Conservation (phyloP, 495 filamentous ascomycete genomes). For the Neurospora sublineolata region DNA sequence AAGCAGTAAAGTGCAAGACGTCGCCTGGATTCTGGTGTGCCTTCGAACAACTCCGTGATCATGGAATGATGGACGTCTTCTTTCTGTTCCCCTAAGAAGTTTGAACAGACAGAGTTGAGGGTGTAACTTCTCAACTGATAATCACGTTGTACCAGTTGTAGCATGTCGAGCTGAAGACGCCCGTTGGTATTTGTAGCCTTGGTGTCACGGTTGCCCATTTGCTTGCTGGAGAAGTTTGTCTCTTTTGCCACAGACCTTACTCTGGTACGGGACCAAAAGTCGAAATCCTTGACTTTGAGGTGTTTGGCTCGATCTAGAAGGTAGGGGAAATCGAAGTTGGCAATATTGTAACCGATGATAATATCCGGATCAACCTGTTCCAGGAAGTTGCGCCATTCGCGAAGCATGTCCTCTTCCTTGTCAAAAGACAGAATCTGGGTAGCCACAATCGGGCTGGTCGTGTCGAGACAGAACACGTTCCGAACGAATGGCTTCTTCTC, state of each 20-base stretch:
- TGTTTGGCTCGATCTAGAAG: conserved; percentile 81
- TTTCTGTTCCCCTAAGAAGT: conserved; percentile 95
- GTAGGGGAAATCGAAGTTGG: conserved; percentile 98
- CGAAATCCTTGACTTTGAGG: conserved; percentile 63
- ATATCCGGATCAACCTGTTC: conserved; percentile 90
- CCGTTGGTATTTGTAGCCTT: conserved; percentile 91
- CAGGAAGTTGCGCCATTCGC: conserved; percentile 80
- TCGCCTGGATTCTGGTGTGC: conserved; percentile 80
- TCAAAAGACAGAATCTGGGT: conserved; percentile 81
- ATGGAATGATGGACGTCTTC: conserved; percentile 98
- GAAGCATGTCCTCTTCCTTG: conserved; percentile 74
- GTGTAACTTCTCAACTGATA: conserved; percentile 94
- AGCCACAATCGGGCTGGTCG: conserved; percentile 83
- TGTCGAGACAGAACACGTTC: conserved; percentile 91
- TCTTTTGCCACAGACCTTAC: conserved; percentile 56
- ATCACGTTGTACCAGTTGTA: conserved; percentile 89
- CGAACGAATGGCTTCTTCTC: conserved; percentile 91
- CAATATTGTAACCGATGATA: conserved; percentile 97
- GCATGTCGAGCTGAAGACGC: conserved; percentile 80
- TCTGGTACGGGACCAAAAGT: conserved; percentile 67
- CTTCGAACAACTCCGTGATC: conserved; percentile 96
- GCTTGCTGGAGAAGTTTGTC: conserved; percentile 89
- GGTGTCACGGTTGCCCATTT: conserved; percentile 94
- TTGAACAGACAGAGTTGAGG: conserved; percentile 90
- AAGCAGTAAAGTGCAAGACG: conserved; percentile 91